phyloP scores from a whole-genome alignment of 352 stramenopile genomes.

The Globisporangium apiculatum region DNA sequence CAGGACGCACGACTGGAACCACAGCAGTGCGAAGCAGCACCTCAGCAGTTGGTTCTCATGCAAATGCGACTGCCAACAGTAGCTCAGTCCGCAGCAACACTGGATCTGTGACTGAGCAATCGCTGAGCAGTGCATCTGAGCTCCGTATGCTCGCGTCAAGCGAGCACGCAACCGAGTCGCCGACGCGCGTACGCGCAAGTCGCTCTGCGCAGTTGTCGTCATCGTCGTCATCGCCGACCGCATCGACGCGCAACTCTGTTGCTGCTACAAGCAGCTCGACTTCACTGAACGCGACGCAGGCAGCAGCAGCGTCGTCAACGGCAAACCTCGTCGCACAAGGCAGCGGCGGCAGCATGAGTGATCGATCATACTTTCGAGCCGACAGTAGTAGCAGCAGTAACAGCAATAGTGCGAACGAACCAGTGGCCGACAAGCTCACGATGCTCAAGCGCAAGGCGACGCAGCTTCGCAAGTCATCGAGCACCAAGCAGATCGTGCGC shows the following conservation, averaged over 20 bases:
- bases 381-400: background rate
- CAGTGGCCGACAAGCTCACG: conserved; percentile 33
- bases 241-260: background rate
- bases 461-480: conserved; percentile 37
- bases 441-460: conserved; percentile 55
- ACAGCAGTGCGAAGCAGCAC: conserved; percentile 1
- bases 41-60: background rate
- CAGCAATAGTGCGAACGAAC: background rate
- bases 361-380: conserved; percentile 30
- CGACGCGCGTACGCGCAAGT: conserved; percentile 2
- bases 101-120: conserved; percentile 18
- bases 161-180: background rate
- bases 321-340: background rate
- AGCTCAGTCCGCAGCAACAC: background rate
- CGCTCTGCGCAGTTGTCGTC: background rate
- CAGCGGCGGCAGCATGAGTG: conserved; percentile 23
- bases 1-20: background rate
- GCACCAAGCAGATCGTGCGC: conserved; percentile 20
- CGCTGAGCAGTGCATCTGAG: conserved; percentile 31
- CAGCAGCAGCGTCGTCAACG: background rate
- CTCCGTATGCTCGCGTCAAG: conserved; percentile 24
- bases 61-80: background rate
- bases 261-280: background rate
- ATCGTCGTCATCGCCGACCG: background rate
- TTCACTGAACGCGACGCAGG: background rate